phyloP scores from a whole-genome alignment of 2,329 filamentous ascomycete genomes.

The Fusarium scirpi region DNA sequence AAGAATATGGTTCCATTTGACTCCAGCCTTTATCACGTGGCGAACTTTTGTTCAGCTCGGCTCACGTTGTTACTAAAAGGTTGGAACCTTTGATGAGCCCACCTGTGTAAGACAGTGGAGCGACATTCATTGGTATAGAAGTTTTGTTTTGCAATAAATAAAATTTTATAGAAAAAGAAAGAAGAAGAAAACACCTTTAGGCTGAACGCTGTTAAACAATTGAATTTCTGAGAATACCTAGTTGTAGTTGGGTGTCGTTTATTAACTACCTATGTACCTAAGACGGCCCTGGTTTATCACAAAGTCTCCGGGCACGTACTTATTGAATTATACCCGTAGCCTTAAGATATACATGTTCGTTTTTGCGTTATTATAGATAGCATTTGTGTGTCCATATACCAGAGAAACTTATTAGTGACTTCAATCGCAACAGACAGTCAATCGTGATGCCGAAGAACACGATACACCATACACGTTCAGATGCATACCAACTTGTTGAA shows the following conservation, averaged over 20 bases:
- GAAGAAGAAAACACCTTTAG: background rate
- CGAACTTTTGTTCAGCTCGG: conserved; percentile 37
- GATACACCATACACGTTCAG: background rate
- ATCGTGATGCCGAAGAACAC: background rate
- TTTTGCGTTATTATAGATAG: background rate
- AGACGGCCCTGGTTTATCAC: background rate
- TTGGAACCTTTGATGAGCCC: conserved; percentile 38
- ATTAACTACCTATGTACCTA: no score
- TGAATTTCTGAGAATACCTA: no score
- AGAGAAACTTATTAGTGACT: background rate
- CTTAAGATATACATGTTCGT: background rate
- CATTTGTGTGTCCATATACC: background rate
- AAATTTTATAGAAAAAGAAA: background rate
- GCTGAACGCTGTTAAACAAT: background rate
- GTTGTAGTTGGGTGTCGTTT: no score
- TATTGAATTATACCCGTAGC: background rate
- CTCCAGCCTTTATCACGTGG: conserved; percentile 19
- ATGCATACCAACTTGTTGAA: background rate
- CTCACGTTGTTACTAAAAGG: conserved; percentile 24
- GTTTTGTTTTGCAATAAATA: background rate
- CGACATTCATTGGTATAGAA: background rate
- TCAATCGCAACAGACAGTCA: background rate
- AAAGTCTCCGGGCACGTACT: no score
- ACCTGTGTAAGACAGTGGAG: conserved; percentile 1
- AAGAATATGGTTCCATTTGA: conserved; percentile 26